Evolutionary conservation across 2,329 filamentous ascomycete genomes (phyloP).

Genomic region (Pestalotiopsis sp.): DNA sequence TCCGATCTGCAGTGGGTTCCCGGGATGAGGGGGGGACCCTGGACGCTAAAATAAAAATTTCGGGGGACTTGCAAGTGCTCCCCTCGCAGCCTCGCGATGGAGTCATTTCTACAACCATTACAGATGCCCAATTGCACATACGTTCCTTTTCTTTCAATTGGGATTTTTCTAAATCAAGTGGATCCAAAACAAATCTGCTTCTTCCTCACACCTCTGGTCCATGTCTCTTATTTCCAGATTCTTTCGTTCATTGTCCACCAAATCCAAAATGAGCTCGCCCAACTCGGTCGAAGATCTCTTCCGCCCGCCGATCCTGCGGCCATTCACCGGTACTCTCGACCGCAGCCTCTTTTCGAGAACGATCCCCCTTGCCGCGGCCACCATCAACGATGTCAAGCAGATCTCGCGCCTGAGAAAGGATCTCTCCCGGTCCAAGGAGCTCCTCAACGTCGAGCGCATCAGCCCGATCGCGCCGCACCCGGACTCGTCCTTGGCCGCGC

Average conservation of each 20-base stretch:
- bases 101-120: not conserved
- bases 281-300: slow-evolving; percentile 57
- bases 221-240: slow-evolving; percentile 1
- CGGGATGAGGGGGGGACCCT: not conserved
- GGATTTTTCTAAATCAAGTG: not conserved
- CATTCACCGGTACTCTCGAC: slow-evolving; percentile 77
- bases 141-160: not conserved
- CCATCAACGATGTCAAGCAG: slow-evolving; percentile 73
- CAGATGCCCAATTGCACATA: not conserved
- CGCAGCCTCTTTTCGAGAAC: slow-evolving; percentile 79
- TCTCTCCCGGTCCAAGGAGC: slow-evolving; percentile 66
- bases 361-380: slow-evolving; percentile 76
- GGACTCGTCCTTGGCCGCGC: slow-evolving; percentile 50
- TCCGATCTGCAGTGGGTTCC: not conserved
- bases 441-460: slow-evolving; percentile 66
- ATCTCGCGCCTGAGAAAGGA: slow-evolving; percentile 72
- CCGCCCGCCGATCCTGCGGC: slow-evolving; percentile 77
- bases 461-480: slow-evolving; percentile 67
- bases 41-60: slow-evolving; percentile 4
- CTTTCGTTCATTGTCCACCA: not conserved
- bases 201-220: not conserved
- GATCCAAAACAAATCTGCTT: not conserved
- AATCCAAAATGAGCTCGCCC: not conserved
- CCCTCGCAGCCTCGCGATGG: slow-evolving; percentile 9
- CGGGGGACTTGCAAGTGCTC: not conserved